phyloP scores from a whole-genome alignment of 139 green algal genomes.

The Coelastrella sp. region DNA sequence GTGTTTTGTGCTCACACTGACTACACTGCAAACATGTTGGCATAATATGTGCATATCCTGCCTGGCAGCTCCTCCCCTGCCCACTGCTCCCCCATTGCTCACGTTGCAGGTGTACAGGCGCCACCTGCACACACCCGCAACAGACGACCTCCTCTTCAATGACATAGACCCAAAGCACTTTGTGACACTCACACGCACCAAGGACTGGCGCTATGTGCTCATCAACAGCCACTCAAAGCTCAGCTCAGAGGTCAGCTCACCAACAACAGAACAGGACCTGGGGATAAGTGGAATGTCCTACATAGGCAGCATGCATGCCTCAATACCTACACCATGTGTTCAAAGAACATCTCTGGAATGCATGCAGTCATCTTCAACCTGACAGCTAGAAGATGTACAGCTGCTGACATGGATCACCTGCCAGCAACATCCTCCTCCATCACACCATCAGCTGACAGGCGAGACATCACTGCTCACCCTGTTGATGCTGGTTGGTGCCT shows the following conservation, averaged over 20 bases:
- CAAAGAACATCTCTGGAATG: neutral
- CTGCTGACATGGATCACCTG: too few species aligned
- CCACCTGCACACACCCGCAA: neutral
- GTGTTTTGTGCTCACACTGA: neutral
- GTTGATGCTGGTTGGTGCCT: neutral
- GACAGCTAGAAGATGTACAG: too few species aligned
- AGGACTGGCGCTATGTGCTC: slow-evolving; percentile 69
- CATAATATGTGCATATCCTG: too few species aligned
- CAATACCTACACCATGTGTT: neutral
- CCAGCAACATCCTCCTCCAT: too few species aligned
- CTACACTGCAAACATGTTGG: neutral
- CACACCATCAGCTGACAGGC: too few species aligned
- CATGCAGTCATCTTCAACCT: too few species aligned
- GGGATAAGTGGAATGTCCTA: too few species aligned
- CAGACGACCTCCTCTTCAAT: slow-evolving; percentile 52
- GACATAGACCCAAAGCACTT: slow-evolving; percentile 68
- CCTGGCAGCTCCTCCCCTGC: too few species aligned
- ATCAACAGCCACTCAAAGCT: slow-evolving; percentile 75
- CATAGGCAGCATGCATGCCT: neutral
- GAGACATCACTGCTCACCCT: too few species aligned
- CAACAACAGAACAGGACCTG: neutral
- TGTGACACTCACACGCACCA: slow-evolving; percentile 68
- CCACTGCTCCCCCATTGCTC: too few species aligned
- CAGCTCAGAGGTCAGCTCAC: slow-evolving; percentile 63
- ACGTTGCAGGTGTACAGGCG: neutral